Evolutionary conservation across 257 asterid species (phyloP).

Genomic region (Osmanthus fragrans): DNA sequence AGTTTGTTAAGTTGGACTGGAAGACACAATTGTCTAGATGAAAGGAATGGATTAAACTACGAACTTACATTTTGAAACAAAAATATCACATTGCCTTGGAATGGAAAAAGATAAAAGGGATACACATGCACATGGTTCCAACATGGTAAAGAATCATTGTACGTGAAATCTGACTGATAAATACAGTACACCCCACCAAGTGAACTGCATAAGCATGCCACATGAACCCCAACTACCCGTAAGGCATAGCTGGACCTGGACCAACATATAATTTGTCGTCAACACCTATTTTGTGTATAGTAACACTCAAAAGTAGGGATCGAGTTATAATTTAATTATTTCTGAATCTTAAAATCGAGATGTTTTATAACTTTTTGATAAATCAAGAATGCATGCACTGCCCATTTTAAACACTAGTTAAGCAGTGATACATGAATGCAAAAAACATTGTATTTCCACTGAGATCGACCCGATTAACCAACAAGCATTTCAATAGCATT

Average conservation of each 20-base stretch:
- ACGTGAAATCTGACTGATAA: not conserved
- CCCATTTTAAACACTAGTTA: too few relatives aligned
- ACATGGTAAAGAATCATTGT: not conserved
- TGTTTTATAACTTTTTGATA: too few relatives aligned
- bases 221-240: conserved; percentile 5
- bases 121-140: not conserved
- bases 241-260: not conserved
- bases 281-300: too few relatives aligned
- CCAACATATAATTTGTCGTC: too few relatives aligned
- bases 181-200: not conserved
- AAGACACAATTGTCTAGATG: too few relatives aligned
- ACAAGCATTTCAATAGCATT: not conserved
- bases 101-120: not conserved
- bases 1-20: not conserved
- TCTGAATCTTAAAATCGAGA: too few relatives aligned
- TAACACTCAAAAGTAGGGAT: too few relatives aligned
- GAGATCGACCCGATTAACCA: not conserved
- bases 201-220: not conserved
- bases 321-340: too few relatives aligned
- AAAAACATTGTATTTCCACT: not conserved
- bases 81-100: too few relatives aligned
- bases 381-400: too few relatives aligned
- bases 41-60: too few relatives aligned
- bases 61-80: too few relatives aligned
- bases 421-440: not conserved